Percentiles rank a stretch among this genome's conserved stretches.
These are phyloP conservation scores for Leccinum pseudoinsigne DNA, from an alignment of 1,284 basidiomycete genomes.

Conservation along the genomic window DNA sequence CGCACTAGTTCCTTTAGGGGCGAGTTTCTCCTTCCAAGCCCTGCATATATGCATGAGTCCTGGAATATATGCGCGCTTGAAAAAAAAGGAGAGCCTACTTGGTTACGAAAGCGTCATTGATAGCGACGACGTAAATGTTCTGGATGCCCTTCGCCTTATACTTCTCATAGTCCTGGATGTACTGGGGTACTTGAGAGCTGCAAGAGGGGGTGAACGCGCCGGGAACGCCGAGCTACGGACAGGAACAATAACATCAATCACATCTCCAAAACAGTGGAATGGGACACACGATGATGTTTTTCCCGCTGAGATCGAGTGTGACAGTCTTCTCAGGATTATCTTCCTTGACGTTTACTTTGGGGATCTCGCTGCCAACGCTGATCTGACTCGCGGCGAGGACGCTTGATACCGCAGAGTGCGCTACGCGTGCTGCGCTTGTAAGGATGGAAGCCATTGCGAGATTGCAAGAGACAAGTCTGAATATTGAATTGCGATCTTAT, in stretches of 20 bases:
- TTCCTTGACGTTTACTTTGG: slow-evolving; percentile 57
- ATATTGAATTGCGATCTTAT: slow-evolving; percentile 2
- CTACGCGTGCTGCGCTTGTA: slow-evolving; percentile 45
- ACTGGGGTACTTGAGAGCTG: slow-evolving; percentile 50
- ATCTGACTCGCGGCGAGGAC: slow-evolving; percentile 50
- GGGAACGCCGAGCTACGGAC: slow-evolving; percentile 41
- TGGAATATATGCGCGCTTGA: slow-evolving; percentile 5
- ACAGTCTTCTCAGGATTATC: slow-evolving; percentile 49
- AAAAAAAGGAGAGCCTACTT: slow-evolving; percentile 29
- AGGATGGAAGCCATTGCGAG: slow-evolving; percentile 49
- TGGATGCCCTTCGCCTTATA: slow-evolving; percentile 56
- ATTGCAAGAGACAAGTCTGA: neutral
- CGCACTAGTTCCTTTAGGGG: slow-evolving; percentile 41
- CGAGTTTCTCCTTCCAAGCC: slow-evolving; percentile 59
- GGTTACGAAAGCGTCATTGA: slow-evolving; percentile 57
- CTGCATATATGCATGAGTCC: slow-evolving; percentile 21
- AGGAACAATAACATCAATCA: neutral
- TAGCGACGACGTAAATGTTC: slow-evolving; percentile 56
- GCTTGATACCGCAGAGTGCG: slow-evolving; percentile 53
- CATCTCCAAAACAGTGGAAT: slow-evolving; percentile 25
- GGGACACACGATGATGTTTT: slow-evolving; percentile 65
- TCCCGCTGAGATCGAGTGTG: slow-evolving; percentile 58
- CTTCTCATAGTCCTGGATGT: slow-evolving; percentile 49
- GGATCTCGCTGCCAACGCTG: slow-evolving; percentile 48
- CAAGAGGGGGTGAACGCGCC: slow-evolving; percentile 49